phyloP scores from a whole-genome alignment of 139 green algal genomes.

The Chlamydomonas eustigma region DNA sequence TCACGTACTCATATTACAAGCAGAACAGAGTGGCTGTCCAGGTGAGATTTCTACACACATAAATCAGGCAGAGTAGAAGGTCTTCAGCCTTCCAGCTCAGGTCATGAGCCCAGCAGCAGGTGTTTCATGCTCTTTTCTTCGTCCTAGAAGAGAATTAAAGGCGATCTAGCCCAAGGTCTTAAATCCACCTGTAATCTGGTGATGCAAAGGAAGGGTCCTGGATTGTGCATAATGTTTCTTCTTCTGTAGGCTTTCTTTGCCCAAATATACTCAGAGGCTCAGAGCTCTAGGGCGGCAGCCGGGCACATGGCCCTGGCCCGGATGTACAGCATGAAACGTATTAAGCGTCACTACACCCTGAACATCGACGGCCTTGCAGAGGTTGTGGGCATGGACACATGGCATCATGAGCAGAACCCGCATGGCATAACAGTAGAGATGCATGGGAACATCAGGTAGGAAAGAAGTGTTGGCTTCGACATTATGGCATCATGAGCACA shows the following conservation, averaged over 20 bases:
- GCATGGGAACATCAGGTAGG: conserved; percentile 74
- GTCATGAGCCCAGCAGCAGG: not conserved
- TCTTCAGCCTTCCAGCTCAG: not conserved
- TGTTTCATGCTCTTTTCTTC: not conserved
- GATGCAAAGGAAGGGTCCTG: too few species aligned
- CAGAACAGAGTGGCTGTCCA: conserved; percentile 48
- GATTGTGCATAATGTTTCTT: too few species aligned
- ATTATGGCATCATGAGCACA: too few species aligned
- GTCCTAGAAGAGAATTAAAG: not conserved
- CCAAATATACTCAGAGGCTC: conserved; percentile 75
- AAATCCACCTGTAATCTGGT: too few species aligned
- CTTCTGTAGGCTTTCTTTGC: conserved; percentile 71
- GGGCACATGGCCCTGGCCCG: conserved; percentile 49
- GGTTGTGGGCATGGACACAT: conserved; percentile 73
- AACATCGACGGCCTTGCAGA: conserved; percentile 88
- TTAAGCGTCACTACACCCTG: conserved; percentile 87
- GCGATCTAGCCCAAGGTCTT: not conserved
- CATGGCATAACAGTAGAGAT: conserved; percentile 78
- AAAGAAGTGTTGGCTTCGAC: not conserved
- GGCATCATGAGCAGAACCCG: conserved; percentile 73
- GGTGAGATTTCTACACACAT: too few species aligned
- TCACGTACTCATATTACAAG: conserved; percentile 83
- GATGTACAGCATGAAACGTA: conserved; percentile 30
- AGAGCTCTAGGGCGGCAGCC: conserved; percentile 39
- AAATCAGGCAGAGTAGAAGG: not conserved